Evolutionary conservation across 163 green algal species (phyloP), one percentile per base, ranked within the genome.

Genomic region (Chloromonas sp.): DNA sequence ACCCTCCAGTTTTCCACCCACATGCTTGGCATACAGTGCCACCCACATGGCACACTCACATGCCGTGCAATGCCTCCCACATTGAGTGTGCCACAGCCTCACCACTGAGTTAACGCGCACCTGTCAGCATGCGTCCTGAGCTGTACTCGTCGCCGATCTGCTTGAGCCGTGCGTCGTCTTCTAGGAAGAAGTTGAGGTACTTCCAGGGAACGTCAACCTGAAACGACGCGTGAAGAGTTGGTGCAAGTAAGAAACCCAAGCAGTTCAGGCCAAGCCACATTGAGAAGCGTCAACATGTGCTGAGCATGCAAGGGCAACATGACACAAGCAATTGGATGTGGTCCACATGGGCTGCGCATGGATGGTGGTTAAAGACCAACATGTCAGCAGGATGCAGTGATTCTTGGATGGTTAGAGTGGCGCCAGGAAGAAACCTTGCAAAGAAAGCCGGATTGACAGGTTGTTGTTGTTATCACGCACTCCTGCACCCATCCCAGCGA

Each of bases 181-280:
- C 96, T 87, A 99, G 84, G 92, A 99, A 99, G 87, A 99, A 99
- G 84, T 97, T 96, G 71, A 99, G 94, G 89, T 97, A 99, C 92
- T 99, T 98, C 89, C 92, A 98, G 58, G 95, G 89, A 79, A 99
- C 93, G 84, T 99, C 97, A 76, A 99, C 95, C 82, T 84, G 82
- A 36, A 81, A 36, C 36, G 36, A 36, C 36, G 77, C 15, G 15
- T 76, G 8, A 76, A 76, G 66, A 76, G 8, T 8, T 76, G 66
- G 66, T 11, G 66, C 66, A 76, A 76, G 8, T n/a, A 76, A 76
- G 11, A 76, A 8, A 79, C 57, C 36, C 36, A 36, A 36, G 36
- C 36, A 36, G 36, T 36, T 36, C 36, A 36, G 36, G 36, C 36
- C 36, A 36, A 36, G 36, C 36, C 36, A 36, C 36, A 36, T 36